Percentiles rank a stretch among this genome's conserved stretches.
Conservation (phyloP, 2,329 filamentous ascomycete species). For the Colletotrichum sp. region DNA sequence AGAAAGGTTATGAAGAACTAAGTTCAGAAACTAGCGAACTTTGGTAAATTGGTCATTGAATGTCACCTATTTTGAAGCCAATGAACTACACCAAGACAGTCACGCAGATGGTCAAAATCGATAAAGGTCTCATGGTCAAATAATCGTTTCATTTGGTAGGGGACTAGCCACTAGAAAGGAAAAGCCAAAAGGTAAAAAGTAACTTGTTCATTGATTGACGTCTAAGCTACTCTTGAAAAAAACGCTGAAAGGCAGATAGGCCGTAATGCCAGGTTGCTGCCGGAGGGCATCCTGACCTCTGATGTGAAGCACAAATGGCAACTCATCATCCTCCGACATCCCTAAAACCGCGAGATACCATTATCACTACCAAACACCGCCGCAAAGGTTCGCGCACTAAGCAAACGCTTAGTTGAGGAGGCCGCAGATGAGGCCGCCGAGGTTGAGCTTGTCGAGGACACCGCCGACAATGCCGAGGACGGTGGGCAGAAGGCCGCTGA, state of each 20-base stretch:
- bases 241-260: neutral
- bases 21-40: neutral
- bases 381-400: neutral
- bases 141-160: neutral
- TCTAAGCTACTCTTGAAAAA: neutral
- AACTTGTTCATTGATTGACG: neutral
- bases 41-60: neutral
- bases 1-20: neutral
- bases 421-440: slow-evolving; percentile 6
- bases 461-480: slow-evolving; percentile 1
- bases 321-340: neutral
- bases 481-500: slow-evolving; percentile 12
- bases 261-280: neutral
- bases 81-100: neutral
- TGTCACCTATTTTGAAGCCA: rapidly evolving
- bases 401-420: neutral
- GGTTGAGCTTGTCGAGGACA: slow-evolving; percentile 5
- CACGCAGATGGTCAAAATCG: neutral
- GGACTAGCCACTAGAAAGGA: neutral
- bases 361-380: neutral
- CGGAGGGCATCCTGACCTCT: neutral
- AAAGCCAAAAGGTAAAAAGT: neutral
- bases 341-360: neutral
- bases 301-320: neutral
- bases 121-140: neutral